Base-by-base conservation (phyloP, 495 filamentous ascomycete genomes). In the Talaromyces thailandensis region DNA sequence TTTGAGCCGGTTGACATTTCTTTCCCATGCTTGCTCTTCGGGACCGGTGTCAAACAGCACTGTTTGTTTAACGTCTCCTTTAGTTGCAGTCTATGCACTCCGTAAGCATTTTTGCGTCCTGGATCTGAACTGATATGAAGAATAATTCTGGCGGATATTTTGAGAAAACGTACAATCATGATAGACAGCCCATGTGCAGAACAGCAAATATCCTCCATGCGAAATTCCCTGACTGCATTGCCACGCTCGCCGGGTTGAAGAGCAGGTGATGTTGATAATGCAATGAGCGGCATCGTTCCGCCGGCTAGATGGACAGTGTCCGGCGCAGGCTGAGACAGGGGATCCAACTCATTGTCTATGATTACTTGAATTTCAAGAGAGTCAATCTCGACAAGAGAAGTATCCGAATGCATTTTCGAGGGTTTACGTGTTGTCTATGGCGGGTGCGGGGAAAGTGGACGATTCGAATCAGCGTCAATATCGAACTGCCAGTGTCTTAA, bases 1-100 rank as follows among this genome's bases (percentile, higher is more conserved):
- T 26, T 74, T 70, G 11, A 87, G 68, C 1, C 84, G 71, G 6
- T 71, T 76, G 6, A 75, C 79, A 65, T 87, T 87, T 16, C 75
- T 68, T 61, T 83, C 77, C 79, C 82, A 87, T 4, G 72, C 71
- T n/a, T 76, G 72, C 23, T 79, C 82, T 67, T 85, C 82, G 1
- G 84, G 84, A 0, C 84, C 84, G 0, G 81, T 76, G 69, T 87
- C 84, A 63, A 87, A 86, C 3, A 87, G 77, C 6, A 87, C 66
- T n/a, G 78, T 74, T 56, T 82, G 82, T 21, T 76, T 77, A 57
- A 71, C 69, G 16, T 76, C 75, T 11, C 74, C 80, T 67, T 79
- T 81, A 1, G 75, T 83, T 25, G 77, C 84, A 4, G 81, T 86
- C 81, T 84, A 64, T 32, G 9, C 32, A 12, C 29, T 7, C 11